A percentile compares a stretch with the other conserved stretches of the same genome.
Conservation (phyloP, 2,329 filamentous ascomycete genomes). For the Penicillium sp. region DNA sequence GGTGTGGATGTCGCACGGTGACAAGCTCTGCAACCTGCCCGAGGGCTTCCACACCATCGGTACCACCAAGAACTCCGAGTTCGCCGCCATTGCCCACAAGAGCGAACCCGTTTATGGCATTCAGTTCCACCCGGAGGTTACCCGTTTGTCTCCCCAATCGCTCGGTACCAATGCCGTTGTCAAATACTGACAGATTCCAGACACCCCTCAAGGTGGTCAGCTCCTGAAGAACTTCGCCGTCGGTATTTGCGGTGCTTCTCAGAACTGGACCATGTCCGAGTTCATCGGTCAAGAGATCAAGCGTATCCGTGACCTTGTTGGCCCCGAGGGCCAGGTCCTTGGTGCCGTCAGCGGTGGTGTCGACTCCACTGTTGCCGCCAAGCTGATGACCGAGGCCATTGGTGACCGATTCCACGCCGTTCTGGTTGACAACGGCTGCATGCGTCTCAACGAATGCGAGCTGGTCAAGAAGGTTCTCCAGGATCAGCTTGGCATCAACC, state of each 20-base stretch:
- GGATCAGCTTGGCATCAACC: conserved; percentile 80
- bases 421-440: conserved; percentile 79
- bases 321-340: conserved; percentile 76
- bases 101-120: conserved; percentile 69
- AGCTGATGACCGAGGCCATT: conserved; percentile 80
- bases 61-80: conserved; percentile 71
- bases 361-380: conserved; percentile 74
- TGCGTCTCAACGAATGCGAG: conserved; percentile 81
- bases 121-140: conserved; percentile 80
- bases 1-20: conserved; percentile 84
- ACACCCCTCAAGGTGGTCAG: conserved; percentile 58
- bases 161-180: background rate
- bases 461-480: conserved; percentile 77
- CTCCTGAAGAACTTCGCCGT: conserved; percentile 81
- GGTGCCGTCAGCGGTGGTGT: conserved; percentile 80
- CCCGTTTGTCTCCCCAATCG: background rate
- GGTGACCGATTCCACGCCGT: conserved; percentile 81
- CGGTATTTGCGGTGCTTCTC: conserved; percentile 71
- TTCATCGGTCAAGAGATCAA: conserved; percentile 79
- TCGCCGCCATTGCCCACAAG: conserved; percentile 67
- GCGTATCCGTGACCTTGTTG: conserved; percentile 78
- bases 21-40: conserved; percentile 77
- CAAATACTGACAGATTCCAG: conserved; percentile 33
- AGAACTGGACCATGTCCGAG: conserved; percentile 81
- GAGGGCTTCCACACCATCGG: conserved; percentile 71